Conservation (phyloP, 1,284 basidiomycete genomes). For the Chalciporus piperatoides region DNA sequence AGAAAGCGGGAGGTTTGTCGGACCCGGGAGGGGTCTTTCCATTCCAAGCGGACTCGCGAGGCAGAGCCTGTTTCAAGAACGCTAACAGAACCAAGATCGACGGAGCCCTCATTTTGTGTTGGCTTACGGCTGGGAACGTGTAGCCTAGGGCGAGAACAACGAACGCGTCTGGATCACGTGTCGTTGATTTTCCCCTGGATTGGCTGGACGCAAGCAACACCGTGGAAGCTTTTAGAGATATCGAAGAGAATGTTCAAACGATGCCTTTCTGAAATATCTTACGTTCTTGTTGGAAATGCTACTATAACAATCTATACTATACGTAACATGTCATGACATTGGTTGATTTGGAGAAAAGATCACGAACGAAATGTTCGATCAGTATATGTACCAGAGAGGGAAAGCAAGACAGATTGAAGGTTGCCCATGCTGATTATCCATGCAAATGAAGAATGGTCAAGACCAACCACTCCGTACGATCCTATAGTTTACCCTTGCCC, state of each 20-base stretch:
- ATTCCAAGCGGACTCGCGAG: conserved; percentile 57
- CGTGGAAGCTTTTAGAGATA: too few species aligned
- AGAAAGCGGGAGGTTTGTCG: conserved; percentile 44
- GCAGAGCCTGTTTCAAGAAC: conserved; percentile 7
- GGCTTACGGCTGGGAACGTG: not conserved
- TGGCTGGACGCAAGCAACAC: too few species aligned
- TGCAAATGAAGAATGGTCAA: conserved; percentile 24
- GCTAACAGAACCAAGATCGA: conserved; percentile 11
- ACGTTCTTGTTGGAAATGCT: conserved; percentile 28
- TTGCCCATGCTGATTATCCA: conserved; percentile 29
- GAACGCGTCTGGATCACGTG: conserved; percentile 26
- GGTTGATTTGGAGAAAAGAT: conserved; percentile 21
- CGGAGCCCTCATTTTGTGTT: conserved; percentile 14
- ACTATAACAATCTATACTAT: conserved; percentile 35
- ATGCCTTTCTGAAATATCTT: conserved; percentile 6
- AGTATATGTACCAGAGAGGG: conserved; percentile 29
- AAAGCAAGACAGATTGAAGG: conserved; percentile 30
- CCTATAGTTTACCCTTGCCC: conserved; percentile 67
- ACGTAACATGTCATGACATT: conserved; percentile 32
- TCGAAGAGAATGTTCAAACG: too few species aligned
- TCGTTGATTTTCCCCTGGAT: conserved; percentile 12
- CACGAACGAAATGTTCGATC: conserved; percentile 28
- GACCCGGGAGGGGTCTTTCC: conserved; percentile 55
- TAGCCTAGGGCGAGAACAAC: not conserved
- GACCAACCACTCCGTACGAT: conserved; percentile 27